Base-by-base conservation (phyloP, 805 yeast species). In the Myxozyma vanderwaltii region DNA sequence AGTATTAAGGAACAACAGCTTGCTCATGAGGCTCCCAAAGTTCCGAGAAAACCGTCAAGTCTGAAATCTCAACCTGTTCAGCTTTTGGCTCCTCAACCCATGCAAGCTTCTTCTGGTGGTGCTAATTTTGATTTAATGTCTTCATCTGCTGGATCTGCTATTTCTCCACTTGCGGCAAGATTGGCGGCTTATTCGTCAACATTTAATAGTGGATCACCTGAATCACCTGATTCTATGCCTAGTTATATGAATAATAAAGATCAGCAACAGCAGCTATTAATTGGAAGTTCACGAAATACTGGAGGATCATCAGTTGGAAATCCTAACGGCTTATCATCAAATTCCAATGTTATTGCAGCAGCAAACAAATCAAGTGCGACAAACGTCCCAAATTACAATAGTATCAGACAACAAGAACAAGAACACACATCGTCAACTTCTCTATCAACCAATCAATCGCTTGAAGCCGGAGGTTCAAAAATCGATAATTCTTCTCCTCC, bases 171-270 rank as follows among this genome's bases (percentile, higher is more conserved):
- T 12, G 63, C 63, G 1, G 58, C 45, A 19, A 51, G 63, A 5
- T 39, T 61, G 5, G 64, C 62, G 2, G 60, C 57, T 29, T 61
- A 33, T 19, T 61, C 64, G 44, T 53, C 63, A 13, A 61, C 64
- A 4, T 61, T 61, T 31, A 53, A 45, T 13, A 40, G 55, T 15
- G 46, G 55, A 4, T 57, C 64, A 26, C 61, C 64, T 2, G 62
- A 56, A 33, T 39, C 53, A 3, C 51, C 45, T 1, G 54, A 55
- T 38, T 17, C n/a, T 12, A 21, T 24, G 23, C 35, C 52, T 13
- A 45, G 59, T 5, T 60, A 38, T 49, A 21, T 57, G 55, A n/a
- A 56, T 24, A 19, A 36, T n/a, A 23, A 45, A 21, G 44, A 49
- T 10, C 51, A 33, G 43, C 51, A 48, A 21, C 41, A 33, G 43